These are phyloP conservation scores for Claviceps maximensis DNA, from an alignment of 2,329 filamentous ascomycete species.

Conservation along the genomic window DNA sequence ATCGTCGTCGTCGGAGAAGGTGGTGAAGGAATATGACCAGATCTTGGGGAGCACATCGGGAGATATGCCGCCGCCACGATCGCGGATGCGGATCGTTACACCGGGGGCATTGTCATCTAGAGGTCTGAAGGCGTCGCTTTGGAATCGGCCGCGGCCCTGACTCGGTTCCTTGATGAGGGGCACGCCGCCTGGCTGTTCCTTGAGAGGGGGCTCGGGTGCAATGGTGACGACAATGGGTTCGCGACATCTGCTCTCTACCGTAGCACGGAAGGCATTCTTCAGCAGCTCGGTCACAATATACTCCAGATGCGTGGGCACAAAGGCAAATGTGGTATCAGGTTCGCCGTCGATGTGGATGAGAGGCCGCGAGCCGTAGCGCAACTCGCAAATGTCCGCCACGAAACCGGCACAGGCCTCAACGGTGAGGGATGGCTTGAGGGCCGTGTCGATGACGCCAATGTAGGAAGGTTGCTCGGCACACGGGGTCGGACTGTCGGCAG, in stretches of 20 bases:
- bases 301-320: slow-evolving; percentile 89
- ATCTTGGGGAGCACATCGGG: slow-evolving; percentile 75
- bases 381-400: slow-evolving; percentile 90
- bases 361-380: slow-evolving; percentile 85
- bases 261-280: slow-evolving; percentile 93
- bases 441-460: slow-evolving; percentile 92
- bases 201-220: slow-evolving; percentile 48
- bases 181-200: slow-evolving; percentile 12
- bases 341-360: slow-evolving; percentile 71
- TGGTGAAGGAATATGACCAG: slow-evolving; percentile 97
- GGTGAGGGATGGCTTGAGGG: slow-evolving; percentile 65
- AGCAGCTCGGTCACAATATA: slow-evolving; percentile 95
- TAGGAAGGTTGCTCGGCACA: slow-evolving; percentile 49
- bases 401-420: slow-evolving; percentile 78
- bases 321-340: slow-evolving; percentile 77
- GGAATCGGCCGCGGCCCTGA: slow-evolving; percentile 26
- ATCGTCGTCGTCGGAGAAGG: slow-evolving; percentile 56
- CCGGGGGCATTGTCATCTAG: slow-evolving; percentile 59
- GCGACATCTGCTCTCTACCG: slow-evolving; percentile 68
- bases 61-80: slow-evolving; percentile 85
- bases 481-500: slow-evolving; percentile 34
- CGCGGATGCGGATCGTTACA: slow-evolving; percentile 88
- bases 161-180: slow-evolving; percentile 21
- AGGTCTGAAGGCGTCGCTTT: slow-evolving; percentile 37
- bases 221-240: slow-evolving; percentile 89